Conservation (phyloP, 176 grass and related monocot genomes). For the Hsuehochloa calcarea region DNA sequence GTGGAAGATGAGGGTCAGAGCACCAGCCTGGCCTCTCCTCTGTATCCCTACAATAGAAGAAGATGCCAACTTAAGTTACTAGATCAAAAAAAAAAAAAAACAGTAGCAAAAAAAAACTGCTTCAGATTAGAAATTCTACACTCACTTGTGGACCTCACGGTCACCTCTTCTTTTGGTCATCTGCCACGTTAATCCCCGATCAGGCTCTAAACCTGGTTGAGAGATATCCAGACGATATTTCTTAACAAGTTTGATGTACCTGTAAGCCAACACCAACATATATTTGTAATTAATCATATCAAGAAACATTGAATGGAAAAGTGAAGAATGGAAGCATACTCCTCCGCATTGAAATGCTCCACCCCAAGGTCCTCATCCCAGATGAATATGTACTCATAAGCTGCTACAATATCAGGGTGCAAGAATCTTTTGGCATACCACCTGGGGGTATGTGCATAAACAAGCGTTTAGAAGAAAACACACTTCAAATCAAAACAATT, state of each 20-base stretch:
- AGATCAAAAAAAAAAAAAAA: neutral
- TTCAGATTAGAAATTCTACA: slow-evolving; percentile 6
- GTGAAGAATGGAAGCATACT: slow-evolving; percentile 49
- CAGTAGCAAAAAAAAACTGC: neutral
- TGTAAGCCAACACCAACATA: slow-evolving; percentile 16
- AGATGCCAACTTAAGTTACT: slow-evolving; percentile 3
- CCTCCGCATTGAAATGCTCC: slow-evolving; percentile 89
- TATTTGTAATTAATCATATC: neutral
- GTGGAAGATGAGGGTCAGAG: slow-evolving; percentile 58
- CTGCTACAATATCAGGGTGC: slow-evolving; percentile 82
- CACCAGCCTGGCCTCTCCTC: slow-evolving; percentile 66
- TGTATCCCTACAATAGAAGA: slow-evolving; percentile 42
- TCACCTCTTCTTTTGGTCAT: slow-evolving; percentile 91
- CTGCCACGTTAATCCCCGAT: slow-evolving; percentile 71
- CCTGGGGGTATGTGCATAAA: slow-evolving; percentile 37
- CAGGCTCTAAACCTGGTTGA: slow-evolving; percentile 73
- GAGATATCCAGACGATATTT: slow-evolving; percentile 79
- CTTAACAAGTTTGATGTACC: slow-evolving; percentile 90
- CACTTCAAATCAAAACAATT: neutral
- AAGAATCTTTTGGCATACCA: slow-evolving; percentile 92
- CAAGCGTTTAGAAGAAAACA: neutral
- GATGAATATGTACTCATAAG: slow-evolving; percentile 92
- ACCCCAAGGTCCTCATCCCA: slow-evolving; percentile 97
- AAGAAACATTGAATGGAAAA: neutral
- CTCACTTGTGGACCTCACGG: slow-evolving; percentile 88